Evolutionary conservation across 2,329 filamentous ascomycete genomes (phyloP).

Genomic region (Alternaria sp.): DNA sequence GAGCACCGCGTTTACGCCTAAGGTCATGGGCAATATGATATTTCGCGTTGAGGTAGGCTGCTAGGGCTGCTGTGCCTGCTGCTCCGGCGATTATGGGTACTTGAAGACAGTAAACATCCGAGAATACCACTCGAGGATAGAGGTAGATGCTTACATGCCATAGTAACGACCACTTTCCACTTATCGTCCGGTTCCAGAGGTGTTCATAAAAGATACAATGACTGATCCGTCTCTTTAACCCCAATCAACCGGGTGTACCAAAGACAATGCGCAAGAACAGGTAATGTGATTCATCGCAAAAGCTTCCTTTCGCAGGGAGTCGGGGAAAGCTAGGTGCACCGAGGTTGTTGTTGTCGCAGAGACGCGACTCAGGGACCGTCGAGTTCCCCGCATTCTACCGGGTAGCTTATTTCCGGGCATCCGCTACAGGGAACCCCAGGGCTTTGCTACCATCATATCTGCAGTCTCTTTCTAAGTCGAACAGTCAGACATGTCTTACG

Average conservation of each 20-base stretch:
- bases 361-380: background rate
- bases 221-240: background rate
- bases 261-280: background rate
- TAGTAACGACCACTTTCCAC: background rate
- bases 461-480: background rate
- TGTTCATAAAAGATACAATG: background rate
- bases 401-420: background rate
- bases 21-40: slow-evolving; percentile 41
- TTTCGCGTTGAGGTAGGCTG: slow-evolving; percentile 48
- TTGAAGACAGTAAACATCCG: slow-evolving; percentile 10
- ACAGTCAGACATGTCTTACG: no score
- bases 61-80: slow-evolving; percentile 35
- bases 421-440: no score
- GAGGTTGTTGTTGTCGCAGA: slow-evolving; percentile 2
- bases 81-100: slow-evolving; percentile 38
- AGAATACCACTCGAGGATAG: no score
- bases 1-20: slow-evolving; percentile 20
- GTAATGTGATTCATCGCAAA: background rate
- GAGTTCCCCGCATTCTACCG: slow-evolving; percentile 1
- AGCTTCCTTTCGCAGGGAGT: background rate
- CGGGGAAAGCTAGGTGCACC: background rate
- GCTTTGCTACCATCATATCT: no score
- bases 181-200: background rate
- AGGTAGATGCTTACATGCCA: slow-evolving; percentile 17
- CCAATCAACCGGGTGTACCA: background rate